These are phyloP conservation scores for Stagonosporopsis chrysanthemi DNA, from an alignment of 2,329 filamentous ascomycete genomes.

Conservation along the genomic window DNA sequence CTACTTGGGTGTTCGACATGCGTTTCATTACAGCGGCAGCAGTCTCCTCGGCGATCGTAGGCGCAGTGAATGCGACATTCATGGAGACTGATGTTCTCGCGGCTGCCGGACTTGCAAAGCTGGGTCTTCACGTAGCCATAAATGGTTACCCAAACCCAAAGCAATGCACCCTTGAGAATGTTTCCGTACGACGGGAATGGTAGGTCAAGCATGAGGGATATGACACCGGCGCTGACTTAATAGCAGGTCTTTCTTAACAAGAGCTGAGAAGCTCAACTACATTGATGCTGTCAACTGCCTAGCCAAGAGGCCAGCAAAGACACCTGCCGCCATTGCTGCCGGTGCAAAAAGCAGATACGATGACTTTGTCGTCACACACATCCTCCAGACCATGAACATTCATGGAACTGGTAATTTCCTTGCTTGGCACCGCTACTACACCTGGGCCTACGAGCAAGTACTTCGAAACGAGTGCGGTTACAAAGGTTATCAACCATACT, in stretches of 20 bases:
- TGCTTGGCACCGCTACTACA: conserved; percentile 28
- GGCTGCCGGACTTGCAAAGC: conserved; percentile 43
- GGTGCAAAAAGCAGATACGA: conserved; percentile 43
- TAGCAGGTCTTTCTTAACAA: conserved; percentile 28
- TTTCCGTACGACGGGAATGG: conserved; percentile 55
- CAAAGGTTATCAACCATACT: conserved; percentile 31
- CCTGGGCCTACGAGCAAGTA: conserved; percentile 24
- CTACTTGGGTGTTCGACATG: not conserved
- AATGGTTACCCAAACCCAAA: conserved; percentile 35
- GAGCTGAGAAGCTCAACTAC: conserved; percentile 34
- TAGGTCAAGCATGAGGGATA: conserved; percentile 21
- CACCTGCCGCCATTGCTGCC: conserved; percentile 30
- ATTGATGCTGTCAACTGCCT: conserved; percentile 43
- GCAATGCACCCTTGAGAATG: conserved; percentile 50
- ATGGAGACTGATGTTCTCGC: conserved; percentile 46
- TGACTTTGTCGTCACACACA: conserved; percentile 45
- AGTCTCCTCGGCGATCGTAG: not conserved
- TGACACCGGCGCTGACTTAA: too few species aligned
- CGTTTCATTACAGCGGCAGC: not conserved
- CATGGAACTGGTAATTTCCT: conserved; percentile 39
- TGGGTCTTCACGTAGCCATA: conserved; percentile 36
- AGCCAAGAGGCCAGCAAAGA: conserved; percentile 34
- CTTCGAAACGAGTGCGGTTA: conserved; percentile 32
- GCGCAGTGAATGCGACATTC: conserved; percentile 1
- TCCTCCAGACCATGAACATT: conserved; percentile 39